Evolutionary conservation across 805 yeast genomes (phyloP).

Genomic region (Ogataea pignaliae): DNA sequence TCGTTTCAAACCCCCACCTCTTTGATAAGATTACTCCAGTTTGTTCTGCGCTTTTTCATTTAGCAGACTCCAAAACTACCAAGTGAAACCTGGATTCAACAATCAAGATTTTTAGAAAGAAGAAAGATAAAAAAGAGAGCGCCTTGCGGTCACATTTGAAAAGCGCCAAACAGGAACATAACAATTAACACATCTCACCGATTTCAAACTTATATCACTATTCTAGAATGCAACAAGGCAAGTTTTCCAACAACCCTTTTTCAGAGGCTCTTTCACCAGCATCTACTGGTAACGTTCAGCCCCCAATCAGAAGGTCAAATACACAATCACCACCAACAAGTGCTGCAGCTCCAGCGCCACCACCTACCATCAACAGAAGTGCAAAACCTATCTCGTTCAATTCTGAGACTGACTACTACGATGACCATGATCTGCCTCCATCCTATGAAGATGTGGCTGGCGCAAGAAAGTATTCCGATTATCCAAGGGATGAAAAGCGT

Average conservation of each 20-base stretch:
- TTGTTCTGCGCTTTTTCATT: no score
- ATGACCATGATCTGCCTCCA: conserved; percentile 44
- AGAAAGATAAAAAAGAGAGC: no score
- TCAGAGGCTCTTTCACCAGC: conserved; percentile 42
- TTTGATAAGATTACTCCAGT: no score
- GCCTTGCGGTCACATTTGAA: no score
- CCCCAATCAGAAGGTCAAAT: not conserved
- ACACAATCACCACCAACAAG: not conserved
- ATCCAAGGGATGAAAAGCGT: conserved; percentile 50
- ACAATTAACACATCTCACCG: no score
- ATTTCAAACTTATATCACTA: conserved; percentile 21
- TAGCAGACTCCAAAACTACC: no score
- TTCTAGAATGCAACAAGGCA: conserved; percentile 9
- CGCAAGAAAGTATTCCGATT: conserved; percentile 42
- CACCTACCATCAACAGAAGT: conserved; percentile 6
- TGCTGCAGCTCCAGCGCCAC: conserved; percentile 1
- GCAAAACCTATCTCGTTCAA: conserved; percentile 11
- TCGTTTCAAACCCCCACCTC: no score
- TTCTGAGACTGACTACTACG: conserved; percentile 24
- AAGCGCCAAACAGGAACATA: no score
- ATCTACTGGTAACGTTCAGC: conserved; percentile 23
- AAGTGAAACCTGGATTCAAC: no score
- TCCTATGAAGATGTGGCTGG: conserved; percentile 63
- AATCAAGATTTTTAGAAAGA: no score
- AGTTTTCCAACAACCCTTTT: conserved; percentile 47